These are phyloP conservation scores for Coelastrella sp. DNA, from an alignment of 139 green algal species.

Conservation along the genomic window DNA sequence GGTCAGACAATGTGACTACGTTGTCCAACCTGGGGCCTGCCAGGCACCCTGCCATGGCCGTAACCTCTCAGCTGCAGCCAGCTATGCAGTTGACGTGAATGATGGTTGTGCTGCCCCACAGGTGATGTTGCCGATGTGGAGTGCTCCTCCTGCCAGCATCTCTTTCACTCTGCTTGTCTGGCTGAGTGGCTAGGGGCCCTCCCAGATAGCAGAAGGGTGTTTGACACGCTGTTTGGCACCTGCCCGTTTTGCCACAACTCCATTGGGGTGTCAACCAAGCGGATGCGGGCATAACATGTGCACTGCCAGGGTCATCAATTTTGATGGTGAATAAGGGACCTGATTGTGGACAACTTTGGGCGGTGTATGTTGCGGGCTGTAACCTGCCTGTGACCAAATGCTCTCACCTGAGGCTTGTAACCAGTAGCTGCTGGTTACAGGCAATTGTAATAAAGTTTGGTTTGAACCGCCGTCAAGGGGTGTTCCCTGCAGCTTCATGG, in stretches of 20 bases:
- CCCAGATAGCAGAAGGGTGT: conserved; percentile 52
- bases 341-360: too few relatives aligned
- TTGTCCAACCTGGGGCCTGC: too few relatives aligned
- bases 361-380: too few relatives aligned
- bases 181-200: conserved; percentile 52
- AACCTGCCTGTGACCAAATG: too few relatives aligned
- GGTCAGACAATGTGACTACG: too few relatives aligned
- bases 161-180: conserved; percentile 51
- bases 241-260: conserved; percentile 65
- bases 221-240: conserved; percentile 63
- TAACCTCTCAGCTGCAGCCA: background rate
- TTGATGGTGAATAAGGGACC: background rate
- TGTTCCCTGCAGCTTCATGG: too few relatives aligned
- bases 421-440: too few relatives aligned
- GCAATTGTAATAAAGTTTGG: too few relatives aligned
- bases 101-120: background rate
- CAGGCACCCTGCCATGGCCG: too few relatives aligned
- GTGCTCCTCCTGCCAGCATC: conserved; percentile 38
- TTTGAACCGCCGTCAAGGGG: too few relatives aligned
- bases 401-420: too few relatives aligned
- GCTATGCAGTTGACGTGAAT: background rate
- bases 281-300: background rate
- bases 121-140: conserved; percentile 39
- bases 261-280: conserved; percentile 46
- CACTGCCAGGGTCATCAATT: background rate